Evolutionary conservation across 176 grass and related monocot species (phyloP), one percentile per base, ranked within the genome.

Genomic region (Puya raimondii): DNA sequence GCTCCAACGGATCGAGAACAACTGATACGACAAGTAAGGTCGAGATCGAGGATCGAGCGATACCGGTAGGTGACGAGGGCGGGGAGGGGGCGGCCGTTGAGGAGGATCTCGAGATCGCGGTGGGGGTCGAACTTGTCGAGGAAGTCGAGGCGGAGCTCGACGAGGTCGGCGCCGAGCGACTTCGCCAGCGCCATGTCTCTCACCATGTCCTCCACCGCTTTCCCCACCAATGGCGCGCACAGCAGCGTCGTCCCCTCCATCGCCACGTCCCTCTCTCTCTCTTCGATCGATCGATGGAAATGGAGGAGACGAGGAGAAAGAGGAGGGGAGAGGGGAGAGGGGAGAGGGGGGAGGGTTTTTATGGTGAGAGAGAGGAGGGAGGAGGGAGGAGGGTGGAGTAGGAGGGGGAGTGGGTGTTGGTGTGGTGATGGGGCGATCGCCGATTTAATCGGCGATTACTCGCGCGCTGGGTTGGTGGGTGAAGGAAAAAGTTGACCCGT

Each of bases 11-110:
- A 42, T 42, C 33, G 6, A 51, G 12, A 69, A 23, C 13, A 69
- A 21, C 1, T 33, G 29, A 33, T 33, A 33, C 29, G 29, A 33
- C 29, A 33, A 69, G 47, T 21, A 29, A 17, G 52, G 16, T 26
- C 49, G 51, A 54, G 50, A 53, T 25, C 12, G 17, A 56, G 49
- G 68, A 17, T 10, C n/a, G 15, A 47, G 25, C 9, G 15, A 52
- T 51, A 53, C 94, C 94, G 79, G 89, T 99, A 99, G 33, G 94
- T 99, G 84, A 99, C 94, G 75, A 99, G 82, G 61, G 74, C 78
- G 5, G 89, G 94, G 59, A 99, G 80, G 52, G 87, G 83, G 18
- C 94, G 94, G 33, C 76, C 48, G 21, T 76, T 64, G 80, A 99
- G 82, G 52, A 99, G 80, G 53, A 80, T 63, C 51, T 78, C 76